Conservation (phyloP, 495 filamentous ascomycete species). For the Neurospora africana region DNA sequence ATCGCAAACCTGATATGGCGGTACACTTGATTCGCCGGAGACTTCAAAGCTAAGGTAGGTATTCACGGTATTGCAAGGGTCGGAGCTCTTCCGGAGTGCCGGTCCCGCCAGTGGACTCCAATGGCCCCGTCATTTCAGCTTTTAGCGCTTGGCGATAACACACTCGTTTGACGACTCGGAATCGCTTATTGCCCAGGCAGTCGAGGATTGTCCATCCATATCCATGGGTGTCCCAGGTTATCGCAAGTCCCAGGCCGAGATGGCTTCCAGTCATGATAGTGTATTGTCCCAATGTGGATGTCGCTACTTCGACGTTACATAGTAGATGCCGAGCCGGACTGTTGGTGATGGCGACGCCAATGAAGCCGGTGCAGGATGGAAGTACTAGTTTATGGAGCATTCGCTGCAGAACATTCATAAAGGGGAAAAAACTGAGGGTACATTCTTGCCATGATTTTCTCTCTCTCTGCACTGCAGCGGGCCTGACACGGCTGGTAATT, state of each 20-base stretch:
- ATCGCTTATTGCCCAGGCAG: background rate
- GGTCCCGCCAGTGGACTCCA: background rate
- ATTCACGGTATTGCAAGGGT: background rate
- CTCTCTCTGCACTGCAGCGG: background rate
- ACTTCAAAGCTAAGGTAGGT: background rate
- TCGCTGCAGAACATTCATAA: background rate
- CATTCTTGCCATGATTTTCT: background rate
- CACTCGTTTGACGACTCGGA: background rate
- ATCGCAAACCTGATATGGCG: background rate
- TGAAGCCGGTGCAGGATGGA: background rate
- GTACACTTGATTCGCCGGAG: background rate
- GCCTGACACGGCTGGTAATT: background rate
- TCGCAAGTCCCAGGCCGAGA: background rate
- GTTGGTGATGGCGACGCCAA: background rate
- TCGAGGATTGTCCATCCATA: background rate
- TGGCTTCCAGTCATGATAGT: background rate
- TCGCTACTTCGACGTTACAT: background rate
- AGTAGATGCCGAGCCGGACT: background rate
- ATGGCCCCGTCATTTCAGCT: background rate
- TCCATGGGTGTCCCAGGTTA: background rate
- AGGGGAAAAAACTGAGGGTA: background rate
- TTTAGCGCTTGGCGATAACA: background rate
- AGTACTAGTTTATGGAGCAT: background rate
- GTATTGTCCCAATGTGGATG: background rate
- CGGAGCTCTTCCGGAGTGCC: background rate